Evolutionary conservation across 257 asterid species (phyloP).

Genomic region (Nicotiana knightiana): DNA sequence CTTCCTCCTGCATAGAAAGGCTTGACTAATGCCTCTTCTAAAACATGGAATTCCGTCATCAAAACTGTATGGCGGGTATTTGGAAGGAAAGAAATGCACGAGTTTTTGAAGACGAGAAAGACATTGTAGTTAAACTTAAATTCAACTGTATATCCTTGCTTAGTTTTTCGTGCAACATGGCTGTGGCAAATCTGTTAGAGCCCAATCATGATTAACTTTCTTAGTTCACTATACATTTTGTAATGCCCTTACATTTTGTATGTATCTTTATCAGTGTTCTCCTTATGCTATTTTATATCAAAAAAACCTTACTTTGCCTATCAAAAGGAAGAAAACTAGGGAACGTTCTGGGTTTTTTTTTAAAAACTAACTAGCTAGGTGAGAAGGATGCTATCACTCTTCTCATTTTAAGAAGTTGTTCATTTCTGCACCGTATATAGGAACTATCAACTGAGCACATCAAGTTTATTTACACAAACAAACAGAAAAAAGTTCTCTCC

Average conservation of each 20-base stretch:
- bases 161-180: not conserved
- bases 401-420: not conserved
- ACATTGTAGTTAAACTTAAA: not conserved
- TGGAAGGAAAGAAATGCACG: not conserved
- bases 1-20: too few relatives aligned
- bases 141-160: not conserved
- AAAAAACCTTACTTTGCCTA: too few relatives aligned
- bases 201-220: not conserved
- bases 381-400: not conserved
- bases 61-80: not conserved
- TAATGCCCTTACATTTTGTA: too few relatives aligned
- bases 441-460: not conserved
- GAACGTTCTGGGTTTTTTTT: too few relatives aligned
- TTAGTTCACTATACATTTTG: not conserved
- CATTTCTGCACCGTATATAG: not conserved
- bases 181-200: not conserved
- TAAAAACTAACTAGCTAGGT: not conserved
- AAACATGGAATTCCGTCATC: not conserved
- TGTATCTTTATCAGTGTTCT: too few relatives aligned
- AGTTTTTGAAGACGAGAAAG: not conserved
- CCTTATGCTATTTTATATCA: too few relatives aligned
- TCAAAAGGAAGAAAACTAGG: too few relatives aligned
- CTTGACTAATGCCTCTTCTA: not conserved
- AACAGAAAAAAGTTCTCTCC: not conserved
- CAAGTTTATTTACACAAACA: not conserved